A percentile compares a stretch with the other conserved stretches of the same genome.
Evolutionary conservation across 106 monocot genomes (phyloP).

Genomic region (Vanilla planifolia): DNA sequence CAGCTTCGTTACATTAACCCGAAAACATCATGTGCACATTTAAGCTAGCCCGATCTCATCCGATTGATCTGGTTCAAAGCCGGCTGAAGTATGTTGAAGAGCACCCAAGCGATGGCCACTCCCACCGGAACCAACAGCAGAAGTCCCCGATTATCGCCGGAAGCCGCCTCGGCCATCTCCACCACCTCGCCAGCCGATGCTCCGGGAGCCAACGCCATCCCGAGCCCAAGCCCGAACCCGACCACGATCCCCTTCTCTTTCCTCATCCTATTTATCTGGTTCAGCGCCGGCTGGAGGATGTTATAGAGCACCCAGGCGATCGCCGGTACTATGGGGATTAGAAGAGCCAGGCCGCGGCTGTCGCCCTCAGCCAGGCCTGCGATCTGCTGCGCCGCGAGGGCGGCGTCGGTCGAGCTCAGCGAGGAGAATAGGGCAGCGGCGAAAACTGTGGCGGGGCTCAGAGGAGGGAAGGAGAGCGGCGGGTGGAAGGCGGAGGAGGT

Average conservation of each 20-base stretch:
- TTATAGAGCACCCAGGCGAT: constrained; percentile 67
- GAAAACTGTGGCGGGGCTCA: constrained; percentile 35
- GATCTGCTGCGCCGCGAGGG: constrained; percentile 72
- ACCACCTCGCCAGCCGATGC: constrained; percentile 50
- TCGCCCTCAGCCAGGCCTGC: constrained; percentile 83
- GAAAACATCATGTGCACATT: too few relatives aligned
- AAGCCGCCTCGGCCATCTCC: constrained; percentile 15
- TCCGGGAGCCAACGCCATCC: constrained; percentile 31
- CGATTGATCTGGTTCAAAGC: constrained; percentile 79
- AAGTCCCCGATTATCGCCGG: constrained; percentile 62
- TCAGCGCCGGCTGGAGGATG: constrained; percentile 72
- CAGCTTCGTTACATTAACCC: too few relatives aligned
- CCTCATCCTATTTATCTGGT: constrained; percentile 62
- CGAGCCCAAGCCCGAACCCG: constrained; percentile 63
- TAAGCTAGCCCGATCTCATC: constrained; percentile 42
- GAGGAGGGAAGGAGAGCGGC: background rate
- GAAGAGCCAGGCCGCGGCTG: constrained; percentile 77
- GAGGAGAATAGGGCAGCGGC: constrained; percentile 73
- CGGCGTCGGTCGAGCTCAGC: constrained; percentile 50
- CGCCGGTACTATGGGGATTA: constrained; percentile 63
- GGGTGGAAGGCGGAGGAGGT: background rate
- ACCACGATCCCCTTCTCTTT: constrained; percentile 47
- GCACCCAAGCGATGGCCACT: constrained; percentile 76
- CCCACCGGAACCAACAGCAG: constrained; percentile 67
- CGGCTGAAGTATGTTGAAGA: constrained; percentile 92